Evolutionary conservation across 257 asterid species (phyloP).

Genomic region (Gynochthodes officinalis): DNA sequence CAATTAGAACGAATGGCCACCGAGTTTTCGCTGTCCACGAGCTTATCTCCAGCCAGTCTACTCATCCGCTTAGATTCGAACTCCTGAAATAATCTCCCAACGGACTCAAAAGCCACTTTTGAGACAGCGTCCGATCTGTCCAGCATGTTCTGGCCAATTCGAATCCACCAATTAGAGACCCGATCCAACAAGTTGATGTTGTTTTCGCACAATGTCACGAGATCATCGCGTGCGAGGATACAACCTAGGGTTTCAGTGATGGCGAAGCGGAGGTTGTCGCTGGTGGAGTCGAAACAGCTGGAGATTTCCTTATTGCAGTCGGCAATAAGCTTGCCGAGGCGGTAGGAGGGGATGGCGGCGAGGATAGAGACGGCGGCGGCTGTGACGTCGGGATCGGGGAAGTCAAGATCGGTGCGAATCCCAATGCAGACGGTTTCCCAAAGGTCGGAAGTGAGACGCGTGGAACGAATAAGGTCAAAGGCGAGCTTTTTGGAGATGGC

Average conservation of each 20-base stretch:
- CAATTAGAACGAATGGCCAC: conserved; percentile 84
- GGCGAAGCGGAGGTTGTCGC: conserved; percentile 73
- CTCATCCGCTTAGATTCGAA: conserved; percentile 89
- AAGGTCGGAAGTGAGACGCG: conserved; percentile 77
- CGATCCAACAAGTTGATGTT: conserved; percentile 77
- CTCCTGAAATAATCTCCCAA: conserved; percentile 80
- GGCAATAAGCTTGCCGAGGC: conserved; percentile 69
- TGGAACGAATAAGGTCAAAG: conserved; percentile 78
- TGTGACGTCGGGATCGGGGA: conserved; percentile 87
- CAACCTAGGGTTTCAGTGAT: conserved; percentile 86
- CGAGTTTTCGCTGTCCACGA: conserved; percentile 80
- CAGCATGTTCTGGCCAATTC: conserved; percentile 76
- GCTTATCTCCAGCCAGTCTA: conserved; percentile 85
- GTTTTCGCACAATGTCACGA: conserved; percentile 77
- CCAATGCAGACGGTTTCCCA: conserved; percentile 84
- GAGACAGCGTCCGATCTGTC: conserved; percentile 75
- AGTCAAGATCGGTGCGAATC: conserved; percentile 73
- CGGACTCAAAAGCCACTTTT: conserved; percentile 74
- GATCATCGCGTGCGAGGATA: conserved; percentile 82
- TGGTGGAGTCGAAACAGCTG: conserved; percentile 69
- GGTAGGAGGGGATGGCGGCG: conserved; percentile 79
- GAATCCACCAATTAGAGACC: conserved; percentile 77
- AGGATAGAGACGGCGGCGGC: conserved; percentile 90
- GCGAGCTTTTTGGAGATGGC: conserved; percentile 87
- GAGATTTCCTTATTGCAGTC: conserved; percentile 76